These are phyloP conservation scores for Chaetomium strumarium DNA, from an alignment of 2,329 filamentous ascomycete species.

Conservation along the genomic window DNA sequence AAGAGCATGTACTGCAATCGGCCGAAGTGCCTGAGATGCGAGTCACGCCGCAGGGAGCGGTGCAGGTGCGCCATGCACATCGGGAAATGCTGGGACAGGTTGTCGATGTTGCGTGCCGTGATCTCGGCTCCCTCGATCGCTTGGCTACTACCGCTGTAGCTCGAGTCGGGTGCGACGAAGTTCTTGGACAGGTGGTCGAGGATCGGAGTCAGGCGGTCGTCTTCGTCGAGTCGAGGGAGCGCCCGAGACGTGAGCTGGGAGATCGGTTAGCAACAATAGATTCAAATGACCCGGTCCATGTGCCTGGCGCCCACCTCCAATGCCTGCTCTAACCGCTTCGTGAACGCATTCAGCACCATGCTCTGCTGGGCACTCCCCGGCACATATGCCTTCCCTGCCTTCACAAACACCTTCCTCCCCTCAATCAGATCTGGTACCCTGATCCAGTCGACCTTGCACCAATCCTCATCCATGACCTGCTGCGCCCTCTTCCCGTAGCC, in stretches of 20 bases:
- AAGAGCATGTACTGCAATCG: slow-evolving; percentile 94
- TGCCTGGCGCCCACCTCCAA: slow-evolving; percentile 61
- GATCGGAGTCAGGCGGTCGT: slow-evolving; percentile 73
- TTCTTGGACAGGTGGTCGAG: slow-evolving; percentile 83
- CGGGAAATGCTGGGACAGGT: slow-evolving; percentile 74
- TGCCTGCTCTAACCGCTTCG: slow-evolving; percentile 68
- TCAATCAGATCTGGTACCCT: slow-evolving; percentile 87
- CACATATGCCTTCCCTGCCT: slow-evolving; percentile 82
- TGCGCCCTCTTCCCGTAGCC: slow-evolving; percentile 36
- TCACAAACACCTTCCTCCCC: slow-evolving; percentile 67
- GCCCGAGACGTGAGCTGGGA: slow-evolving; percentile 77
- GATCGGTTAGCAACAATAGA: neutral
- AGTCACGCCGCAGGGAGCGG: slow-evolving; percentile 75
- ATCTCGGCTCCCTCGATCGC: slow-evolving; percentile 66
- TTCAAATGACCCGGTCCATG: slow-evolving; percentile 4
- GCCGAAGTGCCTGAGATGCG: slow-evolving; percentile 87
- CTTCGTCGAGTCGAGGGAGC: slow-evolving; percentile 87
- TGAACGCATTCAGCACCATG: slow-evolving; percentile 86
- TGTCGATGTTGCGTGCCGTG: slow-evolving; percentile 72
- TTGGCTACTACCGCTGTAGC: slow-evolving; percentile 62
- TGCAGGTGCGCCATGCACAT: slow-evolving; percentile 94
- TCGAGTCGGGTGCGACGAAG: slow-evolving; percentile 85
- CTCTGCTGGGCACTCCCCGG: slow-evolving; percentile 80
- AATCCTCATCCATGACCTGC: slow-evolving; percentile 65
- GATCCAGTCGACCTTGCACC: slow-evolving; percentile 97